Conservation (phyloP, 768 basidiomycete genomes). For the Termitomyces sp. region DNA sequence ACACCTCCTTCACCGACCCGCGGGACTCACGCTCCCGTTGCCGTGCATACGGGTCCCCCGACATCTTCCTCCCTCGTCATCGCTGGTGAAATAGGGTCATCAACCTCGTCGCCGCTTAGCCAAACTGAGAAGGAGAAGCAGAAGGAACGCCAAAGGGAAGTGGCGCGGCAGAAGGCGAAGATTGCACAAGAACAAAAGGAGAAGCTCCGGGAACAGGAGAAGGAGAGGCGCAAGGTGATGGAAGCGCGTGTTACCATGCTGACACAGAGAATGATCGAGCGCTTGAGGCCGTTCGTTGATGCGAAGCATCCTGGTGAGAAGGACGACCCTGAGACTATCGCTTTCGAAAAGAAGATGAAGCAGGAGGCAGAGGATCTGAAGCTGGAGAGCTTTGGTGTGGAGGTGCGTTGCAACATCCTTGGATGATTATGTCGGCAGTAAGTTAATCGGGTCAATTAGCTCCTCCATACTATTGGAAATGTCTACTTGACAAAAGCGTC, state of each 20-base stretch:
- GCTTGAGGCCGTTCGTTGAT: conserved; percentile 86
- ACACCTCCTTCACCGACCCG: conserved; percentile 11
- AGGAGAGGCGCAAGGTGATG: conserved; percentile 74
- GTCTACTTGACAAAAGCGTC: conserved; percentile 93
- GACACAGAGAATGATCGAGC: conserved; percentile 74
- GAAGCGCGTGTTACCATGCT: conserved; percentile 71
- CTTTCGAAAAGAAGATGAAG: conserved; percentile 72
- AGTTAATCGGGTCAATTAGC: conserved; percentile 36
- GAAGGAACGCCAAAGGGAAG: conserved; percentile 30
- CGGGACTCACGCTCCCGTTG: conserved; percentile 6
- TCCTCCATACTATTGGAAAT: conserved; percentile 85
- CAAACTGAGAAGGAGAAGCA: conserved; percentile 32
- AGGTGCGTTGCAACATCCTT: conserved; percentile 42
- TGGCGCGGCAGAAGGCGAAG: conserved; percentile 41
- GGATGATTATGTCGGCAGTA: too few species aligned
- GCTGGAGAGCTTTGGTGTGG: conserved; percentile 95
- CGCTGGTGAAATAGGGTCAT: conserved; percentile 13
- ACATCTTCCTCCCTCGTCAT: conserved; percentile 16
- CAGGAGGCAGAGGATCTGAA: conserved; percentile 93
- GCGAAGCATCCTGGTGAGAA: conserved; percentile 77
- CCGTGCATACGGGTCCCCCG: conserved; percentile 8
- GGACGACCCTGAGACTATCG: conserved; percentile 77
- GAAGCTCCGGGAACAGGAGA: conserved; percentile 78
- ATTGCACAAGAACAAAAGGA: conserved; percentile 79
- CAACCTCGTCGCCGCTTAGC: conserved; percentile 16